Base-by-base conservation (phyloP, 164 flowering plant species). In the Vitis amurensis region DNA sequence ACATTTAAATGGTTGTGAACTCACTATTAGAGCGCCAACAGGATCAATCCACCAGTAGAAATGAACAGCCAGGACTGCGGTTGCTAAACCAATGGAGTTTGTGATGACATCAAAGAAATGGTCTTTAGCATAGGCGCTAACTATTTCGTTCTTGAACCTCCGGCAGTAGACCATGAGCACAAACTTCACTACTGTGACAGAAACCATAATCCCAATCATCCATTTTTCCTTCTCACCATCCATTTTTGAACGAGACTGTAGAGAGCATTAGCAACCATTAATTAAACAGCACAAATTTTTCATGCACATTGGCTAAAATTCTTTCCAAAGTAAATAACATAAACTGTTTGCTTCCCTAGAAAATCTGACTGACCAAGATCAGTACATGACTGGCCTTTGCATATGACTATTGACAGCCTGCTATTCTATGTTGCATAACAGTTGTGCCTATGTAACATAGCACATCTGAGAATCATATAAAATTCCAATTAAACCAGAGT, bases 21-120 rank as follows among this genome's bases (percentile, higher is more conserved):
- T 86, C 58, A 91, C 94, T 3, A 88, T 31, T 29, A 92, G 86
- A 70, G 95, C 97, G 1, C 97, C 97, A 29, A 79, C 73, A 11
- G 97, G 95, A 71, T 92, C 97, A 16, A 92, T 87, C 94, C 94
- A 90, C 93, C 93, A 87, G 67, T 58, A 55, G 76, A 50, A 87
- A 9, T 70, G 74, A 58, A 84, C 55, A 13, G 97, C 93, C 4
- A 92, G 80, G 52, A 87, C 85, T 2, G 94, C 93, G 4, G 93
- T 73, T 8, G 70, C 84, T 19, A 92, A 71, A 62, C 97, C 94
- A 31, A 84, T 73, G 16, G 94, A 87, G 75, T 92, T 92, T 15
- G 97, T 92, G 50, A 92, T 53, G 27, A 92, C 97, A 61, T 92
- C 97, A 55, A 92, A 92, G 66, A 92, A 74, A 77, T 92, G 97